Evolutionary conservation across 2,329 filamentous ascomycete genomes (phyloP), one percentile per base, ranked within the genome.

Genomic region (Pleochaeta shiraiana): DNA sequence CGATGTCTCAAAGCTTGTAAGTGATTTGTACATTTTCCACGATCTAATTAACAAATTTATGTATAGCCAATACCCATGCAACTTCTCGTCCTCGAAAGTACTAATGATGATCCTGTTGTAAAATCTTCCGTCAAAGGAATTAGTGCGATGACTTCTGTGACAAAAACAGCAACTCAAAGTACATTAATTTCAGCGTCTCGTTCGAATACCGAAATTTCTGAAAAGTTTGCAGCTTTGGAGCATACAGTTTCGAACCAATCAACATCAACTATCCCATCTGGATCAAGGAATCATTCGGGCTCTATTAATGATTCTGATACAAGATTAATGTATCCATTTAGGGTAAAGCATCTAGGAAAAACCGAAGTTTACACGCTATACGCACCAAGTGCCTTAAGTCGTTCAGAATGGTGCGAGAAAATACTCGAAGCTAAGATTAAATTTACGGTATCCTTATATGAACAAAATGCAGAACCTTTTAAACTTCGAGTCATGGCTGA

Each of bases 51-150:
- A 75, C 71, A 67, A 63, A 66, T 37, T 11, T 64, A 4, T 83
- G 78, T 90, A 88, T 64, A 87, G 80, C 93, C 93, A 6, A 96
- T 98, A 67, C 93, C 93, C 0, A 98, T 98, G 92, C 91, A 95
- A 70, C 79, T 98, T 1, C 79, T 98, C 30, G 88, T 95, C 62
- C 79, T 98, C 0, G 95, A 98, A 74, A 95, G 88, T 73, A 86
- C 88, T 69, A 89, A 92, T 68, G 95, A 98, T 68, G 90, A 95
- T 68, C 85, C 93, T 0, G 87, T 97, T 5, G 82, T 91, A 65
- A 95, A 93, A 73, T 85, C 82, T 1, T 79, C 82, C 0, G 79
- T 87, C 11, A 76, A 76, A 69, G 72, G 72, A 39, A 70, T 76
- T 47, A 70, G 88, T 53, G 82, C 92, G 63, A 83, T 85, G 1